Evolutionary conservation across 1,139 yeast species (phyloP).

Genomic region (Pichia sp.): DNA sequence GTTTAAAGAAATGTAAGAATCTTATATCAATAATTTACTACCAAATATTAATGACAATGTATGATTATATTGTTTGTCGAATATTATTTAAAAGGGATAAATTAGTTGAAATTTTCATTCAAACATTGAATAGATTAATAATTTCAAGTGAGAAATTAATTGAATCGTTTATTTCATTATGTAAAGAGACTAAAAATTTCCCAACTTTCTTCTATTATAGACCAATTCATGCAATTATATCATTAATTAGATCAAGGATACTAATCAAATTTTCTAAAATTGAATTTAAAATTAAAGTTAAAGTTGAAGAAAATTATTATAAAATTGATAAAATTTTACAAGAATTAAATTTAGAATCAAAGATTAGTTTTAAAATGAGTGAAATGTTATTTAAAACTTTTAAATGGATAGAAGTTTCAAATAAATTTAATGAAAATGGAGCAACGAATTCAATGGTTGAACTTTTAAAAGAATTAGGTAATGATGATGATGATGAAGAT

Average conservation of each 20-base stretch:
- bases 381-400: constrained; percentile 37
- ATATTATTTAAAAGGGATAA: constrained; percentile 26
- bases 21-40: constrained; percentile 37
- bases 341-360: constrained; percentile 29
- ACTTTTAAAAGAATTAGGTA: constrained; percentile 38
- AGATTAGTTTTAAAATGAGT: constrained; percentile 38
- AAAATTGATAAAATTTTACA: constrained; percentile 26
- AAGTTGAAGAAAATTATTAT: constrained; percentile 34
- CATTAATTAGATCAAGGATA: constrained; percentile 39
- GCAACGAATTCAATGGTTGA: constrained; percentile 36
- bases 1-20: constrained; percentile 30
- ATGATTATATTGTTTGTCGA: constrained; percentile 39
- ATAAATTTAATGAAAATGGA: constrained; percentile 29
- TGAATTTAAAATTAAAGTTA: constrained; percentile 30
- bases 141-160: constrained; percentile 39
- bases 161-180: constrained; percentile 37
- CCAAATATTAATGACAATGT: constrained; percentile 41
- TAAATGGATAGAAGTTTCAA: constrained; percentile 43
- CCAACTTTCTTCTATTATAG: constrained; percentile 52
- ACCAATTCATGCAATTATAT: constrained; percentile 48
- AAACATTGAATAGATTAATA: constrained; percentile 35
- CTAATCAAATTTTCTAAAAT: constrained; percentile 38
- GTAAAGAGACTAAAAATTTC: constrained; percentile 34
- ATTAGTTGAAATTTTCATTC: constrained; percentile 29
- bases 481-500: constrained; percentile 40